A percentile compares a stretch with the other conserved stretches of the same genome.
Evolutionary conservation across 208 protist genomes (phyloP).

Genomic region (Trichomonas tenax): DNA sequence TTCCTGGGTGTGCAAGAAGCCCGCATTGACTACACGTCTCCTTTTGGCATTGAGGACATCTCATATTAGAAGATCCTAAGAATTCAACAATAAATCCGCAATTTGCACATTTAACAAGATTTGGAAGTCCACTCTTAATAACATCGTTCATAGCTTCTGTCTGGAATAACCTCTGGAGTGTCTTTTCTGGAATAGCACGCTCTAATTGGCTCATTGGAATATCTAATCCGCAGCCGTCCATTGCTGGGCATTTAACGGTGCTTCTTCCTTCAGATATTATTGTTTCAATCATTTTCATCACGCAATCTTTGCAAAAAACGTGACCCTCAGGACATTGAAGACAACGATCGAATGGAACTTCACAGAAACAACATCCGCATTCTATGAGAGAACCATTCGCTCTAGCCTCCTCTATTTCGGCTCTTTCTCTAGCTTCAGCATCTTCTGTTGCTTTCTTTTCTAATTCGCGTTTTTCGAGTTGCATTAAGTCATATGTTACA

Average conservation of each 20-base stretch:
- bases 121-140: neutral
- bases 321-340: slow-evolving; percentile 10
- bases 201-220: neutral
- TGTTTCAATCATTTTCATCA: neutral
- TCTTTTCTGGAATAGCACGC: neutral
- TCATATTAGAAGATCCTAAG: neutral
- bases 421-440: neutral
- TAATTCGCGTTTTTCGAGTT: neutral
- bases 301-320: neutral
- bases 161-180: neutral
- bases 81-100: neutral
- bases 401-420: neutral
- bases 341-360: neutral
- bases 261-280: neutral
- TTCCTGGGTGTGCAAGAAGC: neutral
- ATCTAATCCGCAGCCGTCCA: neutral
- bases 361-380: neutral
- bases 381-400: neutral
- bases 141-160: neutral
- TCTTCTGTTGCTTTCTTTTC: neutral
- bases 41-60: neutral
- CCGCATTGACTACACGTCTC: neutral
- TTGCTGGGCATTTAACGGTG: neutral
- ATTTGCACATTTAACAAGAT: neutral
- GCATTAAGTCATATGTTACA: neutral